Percentiles rank a stretch among this genome's conserved stretches.
Conservation (phyloP, 345 rosid species). For the Populus deltoides region DNA sequence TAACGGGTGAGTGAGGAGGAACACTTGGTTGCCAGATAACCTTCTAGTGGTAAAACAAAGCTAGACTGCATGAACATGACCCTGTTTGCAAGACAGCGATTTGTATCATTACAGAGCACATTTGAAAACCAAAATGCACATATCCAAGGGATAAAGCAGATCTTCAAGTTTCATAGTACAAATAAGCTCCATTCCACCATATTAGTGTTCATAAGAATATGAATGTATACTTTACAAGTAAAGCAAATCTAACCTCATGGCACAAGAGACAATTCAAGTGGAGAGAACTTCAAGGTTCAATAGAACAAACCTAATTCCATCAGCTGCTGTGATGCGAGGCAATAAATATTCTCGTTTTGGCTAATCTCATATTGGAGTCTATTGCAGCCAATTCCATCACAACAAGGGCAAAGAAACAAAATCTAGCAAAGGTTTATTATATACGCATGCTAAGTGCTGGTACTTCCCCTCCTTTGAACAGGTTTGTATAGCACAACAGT, state of each 20-base stretch:
- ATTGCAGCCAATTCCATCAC: slow-evolving; percentile 19
- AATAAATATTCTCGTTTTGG: slow-evolving; percentile 16
- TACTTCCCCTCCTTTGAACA: slow-evolving; percentile 37
- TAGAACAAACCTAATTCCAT: slow-evolving; percentile 11
- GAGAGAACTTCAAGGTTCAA: slow-evolving; percentile 13
- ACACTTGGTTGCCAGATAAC: not conserved
- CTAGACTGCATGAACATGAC: not conserved
- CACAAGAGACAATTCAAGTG: slow-evolving; percentile 13
- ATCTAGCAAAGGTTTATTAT: slow-evolving; percentile 5
- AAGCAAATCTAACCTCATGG: slow-evolving; percentile 10
- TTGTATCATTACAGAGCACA: not conserved
- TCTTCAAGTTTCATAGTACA: not conserved
- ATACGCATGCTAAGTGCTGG: slow-evolving; percentile 42
- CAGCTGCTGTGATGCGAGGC: slow-evolving; percentile 4
- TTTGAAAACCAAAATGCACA: not conserved
- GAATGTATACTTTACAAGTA: slow-evolving; percentile 9
- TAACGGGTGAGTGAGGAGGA: not conserved
- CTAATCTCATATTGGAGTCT: slow-evolving; percentile 21
- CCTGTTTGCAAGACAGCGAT: not conserved
- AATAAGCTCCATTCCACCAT: not conserved
- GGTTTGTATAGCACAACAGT: slow-evolving; percentile 95
- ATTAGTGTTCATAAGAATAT: not conserved
- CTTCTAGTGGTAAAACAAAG: not conserved
- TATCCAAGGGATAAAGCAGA: not conserved
- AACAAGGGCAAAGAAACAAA: slow-evolving; percentile 16